These are phyloP conservation scores for Fusarium sp. DNA, from an alignment of 2,329 filamentous ascomycete genomes.

Conservation along the genomic window DNA sequence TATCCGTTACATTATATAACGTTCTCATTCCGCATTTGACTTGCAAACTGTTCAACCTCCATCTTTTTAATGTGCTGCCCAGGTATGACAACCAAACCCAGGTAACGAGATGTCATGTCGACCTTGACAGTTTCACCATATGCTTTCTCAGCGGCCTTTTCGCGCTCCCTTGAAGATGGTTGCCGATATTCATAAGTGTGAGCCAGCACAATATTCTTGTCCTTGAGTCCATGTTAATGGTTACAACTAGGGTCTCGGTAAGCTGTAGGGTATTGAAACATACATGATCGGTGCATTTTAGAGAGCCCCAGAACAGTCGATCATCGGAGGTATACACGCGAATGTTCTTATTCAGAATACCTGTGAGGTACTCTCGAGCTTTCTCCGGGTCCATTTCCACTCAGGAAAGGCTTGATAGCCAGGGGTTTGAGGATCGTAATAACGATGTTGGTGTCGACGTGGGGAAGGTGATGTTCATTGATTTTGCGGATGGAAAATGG, in stretches of 20 bases:
- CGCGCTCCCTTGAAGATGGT: conserved; percentile 67
- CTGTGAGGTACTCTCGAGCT: conserved; percentile 68
- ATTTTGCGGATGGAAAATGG: conserved; percentile 17
- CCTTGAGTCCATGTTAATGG: conserved; percentile 61
- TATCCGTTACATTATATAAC: conserved; percentile 25
- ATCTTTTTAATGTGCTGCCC: conserved; percentile 88
- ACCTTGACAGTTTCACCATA: conserved; percentile 64
- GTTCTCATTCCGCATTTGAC: conserved; percentile 57
- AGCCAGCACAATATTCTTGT: conserved; percentile 87
- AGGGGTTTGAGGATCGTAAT: background rate
- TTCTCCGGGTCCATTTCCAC: conserved; percentile 62
- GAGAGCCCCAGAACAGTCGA: conserved; percentile 88
- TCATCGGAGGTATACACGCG: conserved; percentile 84
- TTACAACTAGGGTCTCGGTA: background rate
- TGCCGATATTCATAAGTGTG: conserved; percentile 90
- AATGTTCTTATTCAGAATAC: conserved; percentile 82
- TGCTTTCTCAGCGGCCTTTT: conserved; percentile 53
- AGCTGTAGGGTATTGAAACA: conserved; percentile 48
- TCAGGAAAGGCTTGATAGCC: conserved; percentile 2
- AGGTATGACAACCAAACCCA: conserved; percentile 91
- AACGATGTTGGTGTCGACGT: conserved; percentile 1
- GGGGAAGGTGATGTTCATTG: conserved; percentile 18
- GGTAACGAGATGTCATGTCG: conserved; percentile 85
- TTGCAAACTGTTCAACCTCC: conserved; percentile 82
- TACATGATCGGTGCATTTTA: conserved; percentile 96